Base-by-base conservation (phyloP, 1,139 yeast genomes). In the Kodamaea arcana region DNA sequence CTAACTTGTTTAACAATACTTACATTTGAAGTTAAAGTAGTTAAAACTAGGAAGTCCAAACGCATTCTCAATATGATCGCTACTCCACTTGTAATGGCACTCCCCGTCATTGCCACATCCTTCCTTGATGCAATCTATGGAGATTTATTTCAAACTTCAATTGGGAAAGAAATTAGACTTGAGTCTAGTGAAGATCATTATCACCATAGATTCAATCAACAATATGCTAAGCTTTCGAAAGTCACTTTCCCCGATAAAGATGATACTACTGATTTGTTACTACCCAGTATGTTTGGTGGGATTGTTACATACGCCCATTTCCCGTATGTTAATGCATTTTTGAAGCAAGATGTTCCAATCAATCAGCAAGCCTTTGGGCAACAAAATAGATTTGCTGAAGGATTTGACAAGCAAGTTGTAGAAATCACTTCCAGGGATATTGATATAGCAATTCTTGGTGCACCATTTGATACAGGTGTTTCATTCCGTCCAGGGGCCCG, bases 381-480 rank as follows among this genome's bases (percentile, higher is more conserved):
- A 21, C 23, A 20, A 31, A 25, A 6, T 26, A n/a, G n/a, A n/a
- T n/a, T n/a, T n/a, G n/a, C n/a, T n/a, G 22, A 18, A 18, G 22
- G 22, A 7, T n/a, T n/a, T n/a, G n/a, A n/a, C n/a, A n/a, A n/a
- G n/a, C n/a, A n/a, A n/a, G n/a, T n/a, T n/a, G n/a, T n/a, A n/a
- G n/a, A n/a, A n/a, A n/a, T 21, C 40, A 41, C 3, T 28, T 39
- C 2, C 42, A 44, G 9, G n/a, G 27, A 29, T 4, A 51, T 67
- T 14, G 77, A 72, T 42, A 64, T 72, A 29, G 78, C 77, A 6
- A 60, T 72, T 27, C 63, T 71, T 7, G 78, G 78, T 3, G 76
- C 77, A 1, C 77, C 77, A 0, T 72, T 71, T 37, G 78, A 72
- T 38, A 68, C 76, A 0, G 77, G 76, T 1, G 71, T 67, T 0